A percentile compares a stretch with the other conserved stretches of the same genome.
phyloP scores from a whole-genome alignment of 805 yeast genomes.

The Saccharomycopsis fodiens region DNA sequence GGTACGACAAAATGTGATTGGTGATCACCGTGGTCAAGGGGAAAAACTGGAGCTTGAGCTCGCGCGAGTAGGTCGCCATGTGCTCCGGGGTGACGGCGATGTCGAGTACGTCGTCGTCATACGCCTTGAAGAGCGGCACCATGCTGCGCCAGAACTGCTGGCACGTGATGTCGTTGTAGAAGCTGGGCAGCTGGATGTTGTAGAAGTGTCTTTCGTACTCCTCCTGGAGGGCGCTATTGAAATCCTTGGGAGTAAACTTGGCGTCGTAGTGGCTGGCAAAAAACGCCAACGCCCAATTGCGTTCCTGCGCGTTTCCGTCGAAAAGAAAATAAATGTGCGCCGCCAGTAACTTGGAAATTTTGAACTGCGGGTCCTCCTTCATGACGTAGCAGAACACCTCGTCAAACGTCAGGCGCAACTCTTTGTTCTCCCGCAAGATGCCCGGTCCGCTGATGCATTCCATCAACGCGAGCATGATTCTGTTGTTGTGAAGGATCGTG shows the following conservation, averaged over 20 bases:
- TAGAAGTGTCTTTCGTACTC: constrained; percentile 48
- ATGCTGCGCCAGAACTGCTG: constrained; percentile 42
- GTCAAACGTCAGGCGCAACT: constrained; percentile 32
- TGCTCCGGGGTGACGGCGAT: constrained; percentile 29
- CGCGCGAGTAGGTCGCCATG: constrained; percentile 22
- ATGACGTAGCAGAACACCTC: constrained; percentile 26
- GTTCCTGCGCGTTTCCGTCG: constrained; percentile 42
- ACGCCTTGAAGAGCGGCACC: constrained; percentile 29
- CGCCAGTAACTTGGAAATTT: constrained; percentile 29
- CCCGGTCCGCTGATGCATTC: constrained; percentile 50
- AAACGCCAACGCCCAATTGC: constrained; percentile 39
- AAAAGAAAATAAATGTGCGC: constrained; percentile 48
- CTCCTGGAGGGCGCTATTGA: constrained; percentile 38
- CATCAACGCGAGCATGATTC: constrained; percentile 26
- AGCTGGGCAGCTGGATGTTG: constrained; percentile 44
- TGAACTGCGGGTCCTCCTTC: constrained; percentile 9
- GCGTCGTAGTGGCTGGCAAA: constrained; percentile 22
- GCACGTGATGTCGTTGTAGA: constrained; percentile 36
- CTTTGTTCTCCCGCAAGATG: constrained; percentile 34
- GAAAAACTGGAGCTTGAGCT: constrained; percentile 28
- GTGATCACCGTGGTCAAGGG: constrained; percentile 35
- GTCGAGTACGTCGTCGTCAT: constrained; percentile 30
- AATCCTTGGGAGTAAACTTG: constrained; percentile 20
- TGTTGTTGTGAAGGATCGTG: constrained; percentile 2
- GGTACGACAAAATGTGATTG: constrained; percentile 44